These are phyloP conservation scores for Circinella umbellata DNA, from an alignment of 371 early-diverging fungal genomes.

Conservation along the genomic window DNA sequence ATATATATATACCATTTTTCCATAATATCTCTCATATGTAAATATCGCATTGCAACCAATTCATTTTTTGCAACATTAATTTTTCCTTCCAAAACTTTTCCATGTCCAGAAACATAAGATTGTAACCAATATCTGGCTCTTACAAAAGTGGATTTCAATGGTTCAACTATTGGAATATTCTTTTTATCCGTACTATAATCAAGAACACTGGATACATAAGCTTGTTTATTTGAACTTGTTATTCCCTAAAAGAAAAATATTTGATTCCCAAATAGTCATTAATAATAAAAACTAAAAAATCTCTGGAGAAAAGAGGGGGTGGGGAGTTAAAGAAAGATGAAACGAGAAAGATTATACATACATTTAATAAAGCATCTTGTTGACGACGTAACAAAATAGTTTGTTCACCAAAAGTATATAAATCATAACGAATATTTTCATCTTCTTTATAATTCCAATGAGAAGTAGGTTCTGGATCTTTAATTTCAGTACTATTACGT, in stretches of 20 bases:
- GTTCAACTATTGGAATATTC: background rate
- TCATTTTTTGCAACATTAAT: background rate
- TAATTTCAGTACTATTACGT: background rate
- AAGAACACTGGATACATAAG: background rate
- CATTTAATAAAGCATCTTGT: background rate
- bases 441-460: background rate
- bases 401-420: background rate
- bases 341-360: no score
- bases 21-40: conserved; percentile 1
- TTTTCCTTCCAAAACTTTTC: background rate
- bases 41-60: background rate
- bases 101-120: background rate
- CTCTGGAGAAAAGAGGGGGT: no score
- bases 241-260: background rate
- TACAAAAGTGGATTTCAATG: no score
- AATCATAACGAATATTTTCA: conserved; percentile 1
- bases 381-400: background rate
- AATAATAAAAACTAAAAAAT: no score
- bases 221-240: background rate
- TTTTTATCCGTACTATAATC: background rate
- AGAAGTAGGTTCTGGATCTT: no score
- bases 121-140: background rate
- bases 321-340: no score
- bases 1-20: background rate
- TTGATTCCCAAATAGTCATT: no score